Conservation (phyloP, 371 early-diverging fungal genomes). For the Catenaria anguillulae region DNA sequence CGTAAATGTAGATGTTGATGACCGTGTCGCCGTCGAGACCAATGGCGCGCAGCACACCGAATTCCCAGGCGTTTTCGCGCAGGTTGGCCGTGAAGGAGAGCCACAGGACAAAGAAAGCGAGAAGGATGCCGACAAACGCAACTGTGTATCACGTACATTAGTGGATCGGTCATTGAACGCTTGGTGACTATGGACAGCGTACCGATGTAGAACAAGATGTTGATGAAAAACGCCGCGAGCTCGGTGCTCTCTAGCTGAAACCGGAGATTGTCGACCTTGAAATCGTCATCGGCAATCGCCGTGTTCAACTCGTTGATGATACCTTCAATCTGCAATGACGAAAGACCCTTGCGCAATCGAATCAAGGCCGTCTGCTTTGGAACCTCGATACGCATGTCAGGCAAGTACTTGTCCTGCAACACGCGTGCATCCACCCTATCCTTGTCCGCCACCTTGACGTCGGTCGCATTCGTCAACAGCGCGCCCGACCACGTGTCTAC, state of each 20-base stretch:
- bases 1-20: conserved; percentile 15
- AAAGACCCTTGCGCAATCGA: conserved; percentile 1
- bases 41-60: conserved; percentile 17
- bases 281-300: conserved; percentile 4
- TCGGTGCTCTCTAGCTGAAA: conserved; percentile 8
- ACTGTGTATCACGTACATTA: conserved; percentile 7
- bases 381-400: background rate
- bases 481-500: background rate
- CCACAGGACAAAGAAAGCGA: conserved; percentile 20
- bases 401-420: too few species aligned
- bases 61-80: conserved; percentile 19
- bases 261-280: conserved; percentile 3
- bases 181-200: too few species aligned
- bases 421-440: too few species aligned
- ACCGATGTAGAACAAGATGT: conserved; percentile 13
- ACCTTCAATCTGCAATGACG: conserved; percentile 11
- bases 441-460: background rate
- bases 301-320: conserved; percentile 9
- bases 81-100: conserved; percentile 19
- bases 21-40: conserved; percentile 13
- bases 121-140: conserved; percentile 15
- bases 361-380: conserved; percentile 10
- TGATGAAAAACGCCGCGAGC: conserved; percentile 9
- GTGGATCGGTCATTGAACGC: too few species aligned
- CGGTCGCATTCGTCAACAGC: background rate